A percentile compares a stretch with the other conserved stretches of the same genome.
These are phyloP conservation scores for Teratosphaeria pseudoeucalypti DNA, from an alignment of 2,329 filamentous ascomycete genomes.

Conservation along the genomic window DNA sequence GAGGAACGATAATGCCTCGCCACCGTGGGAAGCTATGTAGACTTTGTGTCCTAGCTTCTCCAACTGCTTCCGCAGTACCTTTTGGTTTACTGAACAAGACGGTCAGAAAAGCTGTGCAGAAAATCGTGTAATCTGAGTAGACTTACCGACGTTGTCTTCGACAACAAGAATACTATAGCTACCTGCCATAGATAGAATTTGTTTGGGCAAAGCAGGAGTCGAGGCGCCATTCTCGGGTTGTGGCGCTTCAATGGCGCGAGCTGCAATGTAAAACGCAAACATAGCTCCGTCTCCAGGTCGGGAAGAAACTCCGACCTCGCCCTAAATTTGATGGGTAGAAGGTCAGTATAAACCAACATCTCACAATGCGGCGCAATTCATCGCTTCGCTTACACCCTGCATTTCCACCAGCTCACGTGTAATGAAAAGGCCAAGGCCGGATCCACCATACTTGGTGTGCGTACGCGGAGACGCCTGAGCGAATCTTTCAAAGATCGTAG, in stretches of 20 bases:
- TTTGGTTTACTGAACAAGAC: slow-evolving; percentile 30
- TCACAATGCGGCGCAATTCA: no score
- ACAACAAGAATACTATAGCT: slow-evolving; percentile 28
- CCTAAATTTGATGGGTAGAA: slow-evolving; percentile 20
- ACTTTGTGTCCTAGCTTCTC: slow-evolving; percentile 36
- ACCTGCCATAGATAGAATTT: neutral
- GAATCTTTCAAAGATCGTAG: slow-evolving; percentile 66
- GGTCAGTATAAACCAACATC: no score
- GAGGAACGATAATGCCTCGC: slow-evolving; percentile 35
- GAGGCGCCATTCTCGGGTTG: neutral
- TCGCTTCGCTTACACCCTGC: slow-evolving; percentile 40
- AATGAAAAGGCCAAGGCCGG: slow-evolving; percentile 68
- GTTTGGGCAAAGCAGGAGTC: neutral
- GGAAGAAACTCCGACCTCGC: slow-evolving; percentile 64
- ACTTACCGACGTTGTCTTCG: slow-evolving; percentile 25
- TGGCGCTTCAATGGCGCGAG: slow-evolving; percentile 42
- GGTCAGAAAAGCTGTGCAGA: no score
- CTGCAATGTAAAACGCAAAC: slow-evolving; percentile 67
- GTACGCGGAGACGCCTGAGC: slow-evolving; percentile 66
- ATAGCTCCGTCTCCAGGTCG: slow-evolving; percentile 58
- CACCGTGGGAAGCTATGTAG: slow-evolving; percentile 39
- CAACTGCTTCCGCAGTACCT: slow-evolving; percentile 39
- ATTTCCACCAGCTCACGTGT: slow-evolving; percentile 65
- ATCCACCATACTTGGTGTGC: slow-evolving; percentile 69
- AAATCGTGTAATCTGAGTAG: no score